phyloP scores from a whole-genome alignment of 2,329 filamentous ascomycete species.

The Alternaria triticimaculans region DNA sequence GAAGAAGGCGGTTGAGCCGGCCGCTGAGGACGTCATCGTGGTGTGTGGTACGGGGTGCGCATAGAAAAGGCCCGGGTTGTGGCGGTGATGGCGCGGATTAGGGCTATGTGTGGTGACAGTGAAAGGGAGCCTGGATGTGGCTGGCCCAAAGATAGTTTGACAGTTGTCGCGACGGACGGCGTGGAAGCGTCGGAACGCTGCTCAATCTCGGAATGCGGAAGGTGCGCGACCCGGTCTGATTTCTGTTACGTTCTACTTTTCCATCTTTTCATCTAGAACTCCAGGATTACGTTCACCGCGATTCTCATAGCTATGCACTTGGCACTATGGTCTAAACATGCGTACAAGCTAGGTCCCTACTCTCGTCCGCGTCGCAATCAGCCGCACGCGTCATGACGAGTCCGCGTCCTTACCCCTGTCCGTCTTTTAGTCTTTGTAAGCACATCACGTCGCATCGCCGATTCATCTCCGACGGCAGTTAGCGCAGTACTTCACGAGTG shows the following conservation, averaged over 20 bases:
- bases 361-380: conserved; percentile 7
- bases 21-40: conserved; percentile 63
- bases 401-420: not conserved
- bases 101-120: conserved; percentile 8
- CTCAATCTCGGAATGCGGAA: conserved; percentile 27
- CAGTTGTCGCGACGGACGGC: conserved; percentile 7
- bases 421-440: conserved; percentile 15
- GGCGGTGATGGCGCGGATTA: not conserved
- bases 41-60: conserved; percentile 17
- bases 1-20: conserved; percentile 82
- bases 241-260: not conserved
- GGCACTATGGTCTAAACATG: not conserved
- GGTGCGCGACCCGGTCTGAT: conserved; percentile 11
- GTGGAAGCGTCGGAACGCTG: conserved; percentile 20
- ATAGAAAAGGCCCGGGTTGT: conserved; percentile 14
- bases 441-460: conserved; percentile 9
- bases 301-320: not conserved
- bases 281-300: not conserved
- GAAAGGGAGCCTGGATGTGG: not conserved
- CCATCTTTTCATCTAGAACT: not conserved
- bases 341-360: not conserved
- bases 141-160: conserved; percentile 3
- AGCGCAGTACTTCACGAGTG: conserved; percentile 13
- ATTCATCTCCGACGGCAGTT: conserved; percentile 3
- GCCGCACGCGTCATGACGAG: conserved; percentile 10